These are phyloP conservation scores for Achlya hypogyna DNA, from an alignment of 352 stramenopile genomes.

Conservation along the genomic window DNA sequence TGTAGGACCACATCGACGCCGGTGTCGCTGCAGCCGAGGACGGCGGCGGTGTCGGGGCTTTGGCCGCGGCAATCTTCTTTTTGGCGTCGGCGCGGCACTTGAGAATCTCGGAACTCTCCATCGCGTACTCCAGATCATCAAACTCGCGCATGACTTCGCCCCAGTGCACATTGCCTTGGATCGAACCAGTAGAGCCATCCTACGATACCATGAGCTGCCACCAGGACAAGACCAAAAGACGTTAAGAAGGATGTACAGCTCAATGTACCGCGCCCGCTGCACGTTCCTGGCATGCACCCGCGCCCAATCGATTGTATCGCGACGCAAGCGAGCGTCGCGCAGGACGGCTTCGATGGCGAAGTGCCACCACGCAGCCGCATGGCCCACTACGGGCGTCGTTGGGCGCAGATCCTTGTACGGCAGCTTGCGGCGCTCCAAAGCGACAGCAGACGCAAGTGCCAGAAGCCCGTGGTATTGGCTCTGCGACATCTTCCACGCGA, in stretches of 20 bases:
- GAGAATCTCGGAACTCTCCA: slow-evolving; percentile 67
- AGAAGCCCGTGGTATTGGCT: slow-evolving; percentile 69
- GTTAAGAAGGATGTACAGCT: slow-evolving; percentile 38
- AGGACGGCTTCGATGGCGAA: slow-evolving; percentile 70
- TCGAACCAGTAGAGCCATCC: not conserved
- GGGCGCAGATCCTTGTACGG: slow-evolving; percentile 54
- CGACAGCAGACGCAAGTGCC: slow-evolving; percentile 63
- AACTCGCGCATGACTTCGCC: slow-evolving; percentile 26
- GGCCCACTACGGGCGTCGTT: slow-evolving; percentile 32
- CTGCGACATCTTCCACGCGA: slow-evolving; percentile 47
- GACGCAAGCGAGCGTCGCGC: slow-evolving; percentile 56
- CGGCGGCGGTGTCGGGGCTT: slow-evolving; percentile 23
- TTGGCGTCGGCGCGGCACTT: slow-evolving; percentile 42
- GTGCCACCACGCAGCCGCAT: slow-evolving; percentile 56
- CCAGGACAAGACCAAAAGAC: not conserved
- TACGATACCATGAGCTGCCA: not conserved
- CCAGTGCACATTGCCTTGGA: not conserved
- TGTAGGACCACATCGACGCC: slow-evolving; percentile 50
- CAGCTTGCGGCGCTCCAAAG: slow-evolving; percentile 45
- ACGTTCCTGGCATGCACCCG: slow-evolving; percentile 29
- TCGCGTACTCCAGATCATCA: slow-evolving; percentile 54
- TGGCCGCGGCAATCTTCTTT: slow-evolving; percentile 24
- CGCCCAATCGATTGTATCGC: slow-evolving; percentile 64
- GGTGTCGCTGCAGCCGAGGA: slow-evolving; percentile 28
- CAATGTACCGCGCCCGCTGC: slow-evolving; percentile 42